These are phyloP conservation scores for Verticillium nonalfalfae DNA, from an alignment of 2,329 filamentous ascomycete species.

Conservation along the genomic window DNA sequence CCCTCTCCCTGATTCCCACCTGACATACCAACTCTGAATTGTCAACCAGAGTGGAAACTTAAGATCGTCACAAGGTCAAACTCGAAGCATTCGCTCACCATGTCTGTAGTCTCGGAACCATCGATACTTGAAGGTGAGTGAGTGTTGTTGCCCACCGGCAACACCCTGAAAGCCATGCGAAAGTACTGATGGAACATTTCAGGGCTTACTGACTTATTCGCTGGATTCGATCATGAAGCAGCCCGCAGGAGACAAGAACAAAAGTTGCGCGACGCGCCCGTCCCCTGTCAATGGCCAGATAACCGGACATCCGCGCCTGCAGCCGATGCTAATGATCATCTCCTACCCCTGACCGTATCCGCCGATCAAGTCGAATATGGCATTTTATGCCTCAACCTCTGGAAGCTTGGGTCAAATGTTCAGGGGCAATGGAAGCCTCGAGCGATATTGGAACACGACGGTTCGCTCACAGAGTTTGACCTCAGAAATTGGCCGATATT, in stretches of 20 bases:
- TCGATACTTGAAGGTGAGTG: neutral
- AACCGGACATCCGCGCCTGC: neutral
- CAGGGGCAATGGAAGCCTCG: neutral
- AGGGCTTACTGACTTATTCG: neutral
- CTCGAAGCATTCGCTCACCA: neutral
- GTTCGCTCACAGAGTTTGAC: neutral
- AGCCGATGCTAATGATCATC: neutral
- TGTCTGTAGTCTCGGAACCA: neutral
- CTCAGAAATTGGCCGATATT: neutral
- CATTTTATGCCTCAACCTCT: neutral
- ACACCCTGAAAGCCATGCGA: neutral
- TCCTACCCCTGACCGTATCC: neutral
- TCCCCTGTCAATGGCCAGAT: neutral
- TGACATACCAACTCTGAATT: neutral
- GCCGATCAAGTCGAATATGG: neutral
- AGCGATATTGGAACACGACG: neutral
- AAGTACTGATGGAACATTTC: neutral
- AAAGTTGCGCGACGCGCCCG: neutral
- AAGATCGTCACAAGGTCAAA: neutral
- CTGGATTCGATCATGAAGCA: neutral
- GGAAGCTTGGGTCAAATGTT: neutral
- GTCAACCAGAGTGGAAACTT: neutral
- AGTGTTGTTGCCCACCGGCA: neutral
- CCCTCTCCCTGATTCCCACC: neutral
- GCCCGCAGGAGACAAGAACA: neutral